Base-by-base conservation (phyloP, 2,329 filamentous ascomycete genomes). In the Trichophyton rubrum region DNA sequence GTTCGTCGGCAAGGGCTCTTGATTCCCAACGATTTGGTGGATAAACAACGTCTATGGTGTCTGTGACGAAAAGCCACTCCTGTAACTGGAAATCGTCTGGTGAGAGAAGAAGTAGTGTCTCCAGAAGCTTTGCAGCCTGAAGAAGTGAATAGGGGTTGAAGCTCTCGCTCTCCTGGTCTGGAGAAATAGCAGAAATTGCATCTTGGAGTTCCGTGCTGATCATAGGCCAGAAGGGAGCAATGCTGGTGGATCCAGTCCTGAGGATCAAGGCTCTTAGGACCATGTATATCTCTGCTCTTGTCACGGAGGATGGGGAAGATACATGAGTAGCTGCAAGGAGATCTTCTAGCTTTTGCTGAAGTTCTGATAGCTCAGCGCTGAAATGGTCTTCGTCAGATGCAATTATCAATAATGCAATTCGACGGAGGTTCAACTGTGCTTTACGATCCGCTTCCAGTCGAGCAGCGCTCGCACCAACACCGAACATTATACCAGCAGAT, bases 21-120 rank as follows among this genome's bases (percentile, higher is more conserved):
- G 89, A 82, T 62, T 85, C 81, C 75, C 86, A 86, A 58, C 79
- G 77, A 13, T 83, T 75, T 0, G 89, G 85, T 11, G 88, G 85
- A 73, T 99, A 95, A 38, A 99, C 88, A 0, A 93, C 91, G 68
- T 99, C 93, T 65, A 96, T 91, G 13, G 92, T 97, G 73, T 99
- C 93, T 1, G 90, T 95, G 60, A 99, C 86, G 72, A 96, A 99
- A 3, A 97, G 83, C 93, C 93, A 99, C 77, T 96, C 90, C 68
- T 95, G 87, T n/a, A 97, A 82, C 73, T 97, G 93, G 74, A 97
- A 99, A 71, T 99, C 93, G 66, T 99, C 93, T 0, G 91, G 92
- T 3, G 88, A 87, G 6, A 91, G 79, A 49, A 90, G 86, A 13
- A 97, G 82, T n/a, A 99, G 79, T 20, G 90, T 79, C 69, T 99